phyloP scores from a whole-genome alignment of 2,329 filamentous ascomycete species.

The Colletotrichum graminicola region DNA sequence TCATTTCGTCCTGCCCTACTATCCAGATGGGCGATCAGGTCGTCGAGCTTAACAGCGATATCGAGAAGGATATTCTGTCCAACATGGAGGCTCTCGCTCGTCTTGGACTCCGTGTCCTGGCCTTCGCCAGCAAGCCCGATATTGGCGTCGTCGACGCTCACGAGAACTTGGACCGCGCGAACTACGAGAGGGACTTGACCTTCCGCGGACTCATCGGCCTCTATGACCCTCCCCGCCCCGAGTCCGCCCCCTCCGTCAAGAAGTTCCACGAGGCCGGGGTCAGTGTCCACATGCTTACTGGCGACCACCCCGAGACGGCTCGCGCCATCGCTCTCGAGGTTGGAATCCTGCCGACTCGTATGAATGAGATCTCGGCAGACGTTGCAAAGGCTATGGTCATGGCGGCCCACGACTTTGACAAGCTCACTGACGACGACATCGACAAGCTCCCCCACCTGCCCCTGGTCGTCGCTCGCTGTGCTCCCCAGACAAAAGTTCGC shows the following conservation, averaged over 20 bases:
- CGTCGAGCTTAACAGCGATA: conserved; percentile 63
- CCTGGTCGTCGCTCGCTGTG: conserved; percentile 75
- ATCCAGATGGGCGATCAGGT: conserved; percentile 60
- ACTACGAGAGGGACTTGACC: conserved; percentile 71
- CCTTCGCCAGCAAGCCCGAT: conserved; percentile 68
- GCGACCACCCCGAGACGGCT: conserved; percentile 75
- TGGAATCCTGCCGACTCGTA: conserved; percentile 68
- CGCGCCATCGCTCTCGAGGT: conserved; percentile 74
- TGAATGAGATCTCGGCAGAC: conserved; percentile 64
- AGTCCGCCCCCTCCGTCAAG: conserved; percentile 70
- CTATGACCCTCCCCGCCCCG: conserved; percentile 79
- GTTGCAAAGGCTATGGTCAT: conserved; percentile 73
- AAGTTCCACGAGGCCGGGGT: conserved; percentile 72
- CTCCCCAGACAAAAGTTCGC: conserved; percentile 75
- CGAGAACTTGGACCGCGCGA: conserved; percentile 63
- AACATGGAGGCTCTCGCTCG: conserved; percentile 78
- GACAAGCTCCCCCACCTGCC: conserved; percentile 72
- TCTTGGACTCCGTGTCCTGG: conserved; percentile 77
- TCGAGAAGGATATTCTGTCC: conserved; percentile 68
- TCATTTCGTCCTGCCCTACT: conserved; percentile 72
- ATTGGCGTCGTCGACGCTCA: conserved; percentile 51
- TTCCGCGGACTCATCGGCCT: conserved; percentile 79
- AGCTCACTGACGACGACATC: conserved; percentile 71
- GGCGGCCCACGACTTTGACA: conserved; percentile 76
- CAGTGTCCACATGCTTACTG: conserved; percentile 77